These are phyloP conservation scores for Epichloe baconii DNA, from an alignment of 2,329 filamentous ascomycete genomes.

Conservation along the genomic window DNA sequence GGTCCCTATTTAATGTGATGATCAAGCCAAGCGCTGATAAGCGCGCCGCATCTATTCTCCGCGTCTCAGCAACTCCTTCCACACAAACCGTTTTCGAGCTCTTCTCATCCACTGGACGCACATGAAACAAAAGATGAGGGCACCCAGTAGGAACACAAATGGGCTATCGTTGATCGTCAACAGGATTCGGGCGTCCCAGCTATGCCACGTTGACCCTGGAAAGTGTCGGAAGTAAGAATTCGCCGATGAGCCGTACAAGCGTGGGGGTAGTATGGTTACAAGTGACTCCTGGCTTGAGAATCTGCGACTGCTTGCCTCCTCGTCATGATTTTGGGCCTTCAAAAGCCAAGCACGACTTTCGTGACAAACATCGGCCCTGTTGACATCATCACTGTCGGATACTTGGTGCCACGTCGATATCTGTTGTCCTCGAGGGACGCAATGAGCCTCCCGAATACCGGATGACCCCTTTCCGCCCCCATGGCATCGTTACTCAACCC, in stretches of 20 bases:
- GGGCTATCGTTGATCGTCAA: neutral
- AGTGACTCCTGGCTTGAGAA: neutral
- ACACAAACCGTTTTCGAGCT: neutral
- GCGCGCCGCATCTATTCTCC: neutral
- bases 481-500: slow-evolving; percentile 2
- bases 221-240: neutral
- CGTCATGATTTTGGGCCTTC: neutral
- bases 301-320: neutral
- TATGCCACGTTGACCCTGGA: slow-evolving; percentile 1
- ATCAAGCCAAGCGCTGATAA: no score
- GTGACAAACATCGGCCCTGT: slow-evolving; percentile 3
- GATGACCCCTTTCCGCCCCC: neutral
- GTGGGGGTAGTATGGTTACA: neutral
- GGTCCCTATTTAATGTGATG: no score
- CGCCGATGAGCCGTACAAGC: neutral
- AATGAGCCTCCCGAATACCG: neutral
- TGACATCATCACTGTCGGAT: slow-evolving; percentile 3
- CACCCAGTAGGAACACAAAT: neutral
- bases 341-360: neutral
- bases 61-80: neutral
- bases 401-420: slow-evolving; percentile 1
- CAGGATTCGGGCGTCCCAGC: neutral
- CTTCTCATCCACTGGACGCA: neutral
- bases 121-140: neutral
- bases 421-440: neutral